Evolutionary conservation across 2,329 filamentous ascomycete genomes (phyloP).

Genomic region (Colletotrichum destructivum): DNA sequence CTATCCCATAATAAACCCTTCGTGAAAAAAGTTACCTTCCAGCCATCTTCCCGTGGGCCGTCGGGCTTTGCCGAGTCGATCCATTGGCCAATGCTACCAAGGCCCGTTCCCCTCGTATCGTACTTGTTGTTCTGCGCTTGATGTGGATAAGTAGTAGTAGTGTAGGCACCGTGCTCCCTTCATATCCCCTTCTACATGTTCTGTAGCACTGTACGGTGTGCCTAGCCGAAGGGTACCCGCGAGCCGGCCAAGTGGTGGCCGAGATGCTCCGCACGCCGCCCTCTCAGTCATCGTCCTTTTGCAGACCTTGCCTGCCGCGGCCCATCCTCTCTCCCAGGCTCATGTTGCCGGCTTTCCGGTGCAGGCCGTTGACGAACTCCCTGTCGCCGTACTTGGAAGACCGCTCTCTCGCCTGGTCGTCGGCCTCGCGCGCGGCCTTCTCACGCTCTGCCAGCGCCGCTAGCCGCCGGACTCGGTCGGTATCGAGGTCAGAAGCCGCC

Average conservation of each 20-base stretch:
- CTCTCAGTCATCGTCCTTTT: slow-evolving; percentile 61
- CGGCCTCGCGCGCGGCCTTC: slow-evolving; percentile 73
- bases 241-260: not conserved
- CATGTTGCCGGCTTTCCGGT: slow-evolving; percentile 70
- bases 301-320: slow-evolving; percentile 61
- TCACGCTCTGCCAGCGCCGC: slow-evolving; percentile 78
- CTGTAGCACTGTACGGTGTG: not conserved
- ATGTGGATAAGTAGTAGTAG: not conserved
- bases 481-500: slow-evolving; percentile 78
- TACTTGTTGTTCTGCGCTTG: slow-evolving; percentile 4
- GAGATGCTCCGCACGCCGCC: not conserved
- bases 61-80: slow-evolving; percentile 13
- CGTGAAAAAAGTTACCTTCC: slow-evolving; percentile 6
- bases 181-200: not conserved
- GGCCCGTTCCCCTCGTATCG: slow-evolving; percentile 2
- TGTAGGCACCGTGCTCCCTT: not conserved
- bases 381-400: slow-evolving; percentile 74
- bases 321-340: slow-evolving; percentile 68
- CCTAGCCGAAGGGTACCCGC: not conserved
- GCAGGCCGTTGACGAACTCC: slow-evolving; percentile 75
- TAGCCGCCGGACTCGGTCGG: slow-evolving; percentile 78
- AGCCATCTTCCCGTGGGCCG: slow-evolving; percentile 11
- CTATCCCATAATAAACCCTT: slow-evolving; percentile 2
- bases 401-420: slow-evolving; percentile 74
- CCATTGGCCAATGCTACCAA: slow-evolving; percentile 16